These are phyloP conservation scores for Piper betle DNA, from an alignment of 164 flowering plant genomes.

Conservation along the genomic window DNA sequence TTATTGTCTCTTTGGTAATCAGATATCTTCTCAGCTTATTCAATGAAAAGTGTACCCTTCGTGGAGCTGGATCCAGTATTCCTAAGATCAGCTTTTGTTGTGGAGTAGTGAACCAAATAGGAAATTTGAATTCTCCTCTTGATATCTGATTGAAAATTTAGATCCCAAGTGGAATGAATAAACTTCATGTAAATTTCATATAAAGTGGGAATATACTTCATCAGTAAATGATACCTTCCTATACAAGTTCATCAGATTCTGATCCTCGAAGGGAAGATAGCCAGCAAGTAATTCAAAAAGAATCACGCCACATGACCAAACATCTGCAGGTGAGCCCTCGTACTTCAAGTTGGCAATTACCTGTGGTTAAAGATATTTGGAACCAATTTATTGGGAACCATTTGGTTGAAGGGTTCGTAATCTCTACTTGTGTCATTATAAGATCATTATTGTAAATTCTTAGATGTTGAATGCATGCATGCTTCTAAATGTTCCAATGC, in stretches of 20 bases:
- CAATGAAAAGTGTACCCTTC: conserved; percentile 23
- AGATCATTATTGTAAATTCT: background rate
- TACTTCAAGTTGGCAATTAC: conserved; percentile 35
- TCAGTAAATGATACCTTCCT: conserved; percentile 30
- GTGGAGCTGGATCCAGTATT: conserved; percentile 42
- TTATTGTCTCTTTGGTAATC: background rate
- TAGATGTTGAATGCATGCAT: no score
- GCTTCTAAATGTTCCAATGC: background rate
- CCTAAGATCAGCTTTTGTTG: conserved; percentile 40
- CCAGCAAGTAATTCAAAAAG: conserved; percentile 61
- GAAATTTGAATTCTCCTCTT: conserved; percentile 45
- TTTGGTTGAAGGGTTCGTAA: background rate
- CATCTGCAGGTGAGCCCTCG: conserved; percentile 57
- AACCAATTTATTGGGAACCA: background rate
- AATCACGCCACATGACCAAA: conserved; percentile 79
- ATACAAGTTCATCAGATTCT: conserved; percentile 37
- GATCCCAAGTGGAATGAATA: background rate
- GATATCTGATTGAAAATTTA: conserved; percentile 23
- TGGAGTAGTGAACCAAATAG: conserved; percentile 41
- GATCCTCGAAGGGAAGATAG: conserved; percentile 59
- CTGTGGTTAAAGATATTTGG: conserved; percentile 17
- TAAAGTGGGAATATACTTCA: background rate
- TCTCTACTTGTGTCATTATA: background rate
- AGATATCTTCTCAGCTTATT: background rate
- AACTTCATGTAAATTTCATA: conserved; percentile 1